A percentile compares a stretch with the other conserved stretches of the same genome.
Conservation (phyloP, 2,329 filamentous ascomycete genomes). For the Alternaria sp. region DNA sequence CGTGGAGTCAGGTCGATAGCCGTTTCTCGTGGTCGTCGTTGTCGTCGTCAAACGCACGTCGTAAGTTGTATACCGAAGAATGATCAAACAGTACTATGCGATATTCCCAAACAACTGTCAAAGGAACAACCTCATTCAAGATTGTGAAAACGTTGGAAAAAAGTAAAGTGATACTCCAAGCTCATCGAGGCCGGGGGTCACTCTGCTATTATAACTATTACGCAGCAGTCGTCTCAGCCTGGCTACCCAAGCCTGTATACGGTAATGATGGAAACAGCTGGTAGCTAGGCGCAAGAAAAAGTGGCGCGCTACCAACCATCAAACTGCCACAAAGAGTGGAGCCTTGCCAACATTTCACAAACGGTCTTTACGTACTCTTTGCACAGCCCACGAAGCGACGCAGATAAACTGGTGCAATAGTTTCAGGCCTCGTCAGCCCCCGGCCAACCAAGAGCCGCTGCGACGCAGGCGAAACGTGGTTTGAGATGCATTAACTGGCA, state of each 20-base stretch:
- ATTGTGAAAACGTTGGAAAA: slow-evolving; percentile 7
- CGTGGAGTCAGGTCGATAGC: slow-evolving; percentile 2
- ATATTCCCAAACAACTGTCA: slow-evolving; percentile 12
- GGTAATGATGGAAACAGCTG: slow-evolving; percentile 27
- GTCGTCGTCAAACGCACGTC: slow-evolving; percentile 16
- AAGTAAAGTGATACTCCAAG: slow-evolving; percentile 13
- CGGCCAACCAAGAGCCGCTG: slow-evolving; percentile 28
- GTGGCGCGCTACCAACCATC: slow-evolving; percentile 10
- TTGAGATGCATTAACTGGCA: slow-evolving; percentile 11
- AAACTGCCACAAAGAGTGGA: slow-evolving; percentile 11
- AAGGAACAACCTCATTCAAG: slow-evolving; percentile 3
- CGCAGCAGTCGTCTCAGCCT: slow-evolving; percentile 25
- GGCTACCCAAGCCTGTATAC: slow-evolving; percentile 17
- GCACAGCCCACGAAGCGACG: slow-evolving; percentile 34
- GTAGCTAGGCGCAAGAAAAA: slow-evolving; percentile 16
- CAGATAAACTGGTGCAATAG: slow-evolving; percentile 21
- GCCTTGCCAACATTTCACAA: slow-evolving; percentile 10
- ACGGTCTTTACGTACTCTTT: slow-evolving; percentile 9
- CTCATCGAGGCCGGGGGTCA: slow-evolving; percentile 7
- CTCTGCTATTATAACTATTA: slow-evolving; percentile 24
- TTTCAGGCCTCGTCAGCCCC: slow-evolving; percentile 50
- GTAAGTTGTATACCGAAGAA: slow-evolving; percentile 13
- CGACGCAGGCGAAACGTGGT: slow-evolving; percentile 41
- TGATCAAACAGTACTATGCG: slow-evolving; percentile 7
- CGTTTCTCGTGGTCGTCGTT: slow-evolving; percentile 1